Evolutionary conservation across 148 eudicot genomes (phyloP), one percentile per base, ranked within the genome.

Genomic region (Rhododendron williamsianum): DNA sequence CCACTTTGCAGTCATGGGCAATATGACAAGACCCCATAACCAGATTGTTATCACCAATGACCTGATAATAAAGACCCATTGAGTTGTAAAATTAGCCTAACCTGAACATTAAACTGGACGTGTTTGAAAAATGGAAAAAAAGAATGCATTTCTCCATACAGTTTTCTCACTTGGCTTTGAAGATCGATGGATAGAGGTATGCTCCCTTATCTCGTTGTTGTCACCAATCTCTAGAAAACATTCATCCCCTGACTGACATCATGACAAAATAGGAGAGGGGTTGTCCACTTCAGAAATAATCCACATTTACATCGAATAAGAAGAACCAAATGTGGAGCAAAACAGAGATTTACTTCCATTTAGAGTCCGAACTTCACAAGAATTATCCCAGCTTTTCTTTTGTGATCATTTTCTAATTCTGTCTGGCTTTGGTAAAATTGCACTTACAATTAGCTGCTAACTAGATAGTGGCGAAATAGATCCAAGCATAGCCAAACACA

Each of bases 1-100:
- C 99, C 85, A 97, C 87, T 92, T 93, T 97, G 93, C 99, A 97
- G 89, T 97, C 98, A 91, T 97, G 99, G 73, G 99, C 98, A 86
- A 95, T 83, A 88, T 97, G 98, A 89, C 98, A 97, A 80, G 93
- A 93, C 79, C 99, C 98, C 98, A 97, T 97, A 54, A 95, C 92
- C 85, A 97, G 98, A 91, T 97, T 97, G 88, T 89, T 88, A 89
- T 94, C 89, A 48, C 98, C 99, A 78, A 97, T 95, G 78, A 95
- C 90, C 99, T 96, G 87, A 56, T 87, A 1, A 81, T 81, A 60
- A 84, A 78, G 81, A 41, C 45, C 63, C 71, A 48, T 76, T 71
- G 45, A 25, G 43, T 10, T 58, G 54, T 27, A 69, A 78, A 80
- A 69, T 72, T 43, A 80, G 38, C 56, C 74, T 21, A 16, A 67